Percentiles rank a stretch among this genome's conserved stretches.
These are phyloP conservation scores for Entomortierella lignicola DNA, from an alignment of 192 early-diverging fungal species.

Conservation along the genomic window DNA sequence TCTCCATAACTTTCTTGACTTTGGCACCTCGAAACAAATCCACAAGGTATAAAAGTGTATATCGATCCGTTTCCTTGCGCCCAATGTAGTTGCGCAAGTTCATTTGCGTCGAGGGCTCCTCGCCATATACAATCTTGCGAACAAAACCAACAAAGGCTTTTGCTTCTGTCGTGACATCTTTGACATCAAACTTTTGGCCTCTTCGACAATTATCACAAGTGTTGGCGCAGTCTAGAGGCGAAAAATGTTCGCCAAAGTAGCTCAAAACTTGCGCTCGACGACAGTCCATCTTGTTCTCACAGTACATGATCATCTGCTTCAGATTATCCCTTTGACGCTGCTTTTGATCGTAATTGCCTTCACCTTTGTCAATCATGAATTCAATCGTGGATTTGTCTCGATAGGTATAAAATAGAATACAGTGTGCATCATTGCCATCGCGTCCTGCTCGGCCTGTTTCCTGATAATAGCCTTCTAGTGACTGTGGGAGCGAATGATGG, in stretches of 20 bases:
- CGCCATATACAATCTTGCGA: constrained; percentile 35
- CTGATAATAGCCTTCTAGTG: constrained; percentile 95
- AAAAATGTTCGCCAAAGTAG: constrained; percentile 93
- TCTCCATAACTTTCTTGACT: constrained; percentile 60
- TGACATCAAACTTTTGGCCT: constrained; percentile 29
- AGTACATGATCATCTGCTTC: constrained; percentile 78
- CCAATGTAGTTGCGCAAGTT: constrained; percentile 29
- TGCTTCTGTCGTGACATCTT: constrained; percentile 48
- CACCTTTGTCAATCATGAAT: constrained; percentile 84
- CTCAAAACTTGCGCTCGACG: constrained; percentile 86
- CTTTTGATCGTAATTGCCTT: constrained; percentile 86
- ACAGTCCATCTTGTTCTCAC: constrained; percentile 89
- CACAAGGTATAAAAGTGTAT: constrained; percentile 73
- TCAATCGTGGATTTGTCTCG: constrained; percentile 79
- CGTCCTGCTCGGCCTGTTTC: constrained; percentile 97
- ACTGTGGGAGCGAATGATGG: constrained; percentile 89
- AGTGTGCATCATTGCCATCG: constrained; percentile 87
- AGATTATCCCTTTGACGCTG: constrained; percentile 75
- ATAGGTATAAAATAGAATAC: constrained; percentile 86
- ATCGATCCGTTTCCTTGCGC: constrained; percentile 12
- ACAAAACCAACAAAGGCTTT: constrained; percentile 31
- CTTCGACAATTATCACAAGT: constrained; percentile 90
- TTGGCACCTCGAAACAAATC: constrained; percentile 85
- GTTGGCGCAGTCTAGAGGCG: constrained; percentile 68
- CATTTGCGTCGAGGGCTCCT: constrained; percentile 30